Percentiles rank a stretch among this genome's conserved stretches.
Conservation (phyloP, 768 basidiomycete species). For the Peribolospora baueri region DNA sequence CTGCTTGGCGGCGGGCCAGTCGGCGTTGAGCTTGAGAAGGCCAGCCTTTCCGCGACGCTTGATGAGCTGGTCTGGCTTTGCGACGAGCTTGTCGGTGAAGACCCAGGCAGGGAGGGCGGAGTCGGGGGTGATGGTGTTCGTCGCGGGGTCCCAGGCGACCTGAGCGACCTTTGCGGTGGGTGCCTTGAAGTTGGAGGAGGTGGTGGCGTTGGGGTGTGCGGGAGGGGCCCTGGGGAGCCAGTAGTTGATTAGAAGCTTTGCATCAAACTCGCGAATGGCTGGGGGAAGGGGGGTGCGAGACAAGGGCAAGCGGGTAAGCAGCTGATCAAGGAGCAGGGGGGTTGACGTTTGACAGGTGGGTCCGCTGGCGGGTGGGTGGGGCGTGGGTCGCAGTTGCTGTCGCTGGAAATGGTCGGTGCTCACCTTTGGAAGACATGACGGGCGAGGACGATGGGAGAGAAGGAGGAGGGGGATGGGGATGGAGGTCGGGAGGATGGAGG, state of each 20-base stretch:
- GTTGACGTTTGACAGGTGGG: neutral
- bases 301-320: neutral
- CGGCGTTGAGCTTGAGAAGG: conserved; percentile 77
- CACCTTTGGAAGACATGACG: conserved; percentile 8
- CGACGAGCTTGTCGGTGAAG: conserved; percentile 59
- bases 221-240: conserved; percentile 80
- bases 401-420: neutral
- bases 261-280: conserved; percentile 95
- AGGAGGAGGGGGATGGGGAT: neutral
- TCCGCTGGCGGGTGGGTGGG: neutral
- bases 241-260: conserved; percentile 89
- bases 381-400: neutral
- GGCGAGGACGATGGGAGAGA: neutral
- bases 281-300: neutral
- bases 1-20: conserved; percentile 57
- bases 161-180: conserved; percentile 52
- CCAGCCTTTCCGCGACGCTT: conserved; percentile 98
- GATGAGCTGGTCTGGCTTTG: conserved; percentile 95
- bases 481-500: no score
- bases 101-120: conserved; percentile 52
- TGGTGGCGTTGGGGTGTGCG: conserved; percentile 32
- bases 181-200: conserved; percentile 35
- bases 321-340: neutral
- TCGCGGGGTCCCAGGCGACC: conserved; percentile 48
- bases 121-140: conserved; percentile 36